These are phyloP conservation scores for Aquanectria penicillioides DNA, from an alignment of 2,329 filamentous ascomycete genomes.

Conservation along the genomic window DNA sequence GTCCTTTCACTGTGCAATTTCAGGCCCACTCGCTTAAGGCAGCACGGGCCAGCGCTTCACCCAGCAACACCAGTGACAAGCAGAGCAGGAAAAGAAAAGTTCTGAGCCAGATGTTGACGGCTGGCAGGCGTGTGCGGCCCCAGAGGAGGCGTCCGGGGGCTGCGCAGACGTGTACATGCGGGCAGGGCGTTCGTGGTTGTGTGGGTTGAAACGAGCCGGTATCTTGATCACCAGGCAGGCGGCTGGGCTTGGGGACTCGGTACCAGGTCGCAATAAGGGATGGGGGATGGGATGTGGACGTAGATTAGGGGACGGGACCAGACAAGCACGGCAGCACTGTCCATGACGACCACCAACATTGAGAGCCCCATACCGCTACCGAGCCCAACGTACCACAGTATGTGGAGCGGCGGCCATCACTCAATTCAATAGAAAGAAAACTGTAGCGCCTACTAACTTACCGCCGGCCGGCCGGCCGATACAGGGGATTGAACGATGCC, in stretches of 20 bases:
- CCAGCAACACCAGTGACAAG: constrained; percentile 41
- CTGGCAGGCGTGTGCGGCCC: no score
- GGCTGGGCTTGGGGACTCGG: no score
- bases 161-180: no score
- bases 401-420: background rate
- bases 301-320: background rate
- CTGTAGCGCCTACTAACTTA: constrained; percentile 11
- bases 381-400: no score
- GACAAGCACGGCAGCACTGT: background rate
- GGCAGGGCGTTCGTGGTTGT: no score
- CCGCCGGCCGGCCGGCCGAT: background rate
- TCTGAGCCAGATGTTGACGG: constrained; percentile 6
- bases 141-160: no score
- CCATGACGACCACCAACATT: background rate
- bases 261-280: no score
- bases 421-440: background rate
- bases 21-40: constrained; percentile 45
- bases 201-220: no score
- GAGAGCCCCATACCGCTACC: background rate
- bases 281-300: background rate
- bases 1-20: constrained; percentile 40
- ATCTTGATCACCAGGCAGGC: no score
- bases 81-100: background rate
- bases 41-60: constrained; percentile 43
- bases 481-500: constrained; percentile 2